phyloP scores from a whole-genome alignment of 2,329 filamentous ascomycete species.

The Microcyclosporella mali region DNA sequence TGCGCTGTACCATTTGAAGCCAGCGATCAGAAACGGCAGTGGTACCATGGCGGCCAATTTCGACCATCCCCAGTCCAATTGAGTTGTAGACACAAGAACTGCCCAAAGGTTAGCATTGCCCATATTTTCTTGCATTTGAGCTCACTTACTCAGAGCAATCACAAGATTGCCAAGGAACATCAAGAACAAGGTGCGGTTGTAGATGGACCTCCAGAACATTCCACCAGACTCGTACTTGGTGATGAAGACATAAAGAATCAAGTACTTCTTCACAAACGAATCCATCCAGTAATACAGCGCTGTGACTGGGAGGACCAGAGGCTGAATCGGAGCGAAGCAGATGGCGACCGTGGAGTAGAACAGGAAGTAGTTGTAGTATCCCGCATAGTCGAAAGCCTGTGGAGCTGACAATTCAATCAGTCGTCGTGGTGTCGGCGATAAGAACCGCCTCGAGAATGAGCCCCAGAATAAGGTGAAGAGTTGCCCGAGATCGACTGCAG shows the following conservation, averaged over 20 bases:
- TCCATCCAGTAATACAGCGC: slow-evolving; percentile 87
- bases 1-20: slow-evolving; percentile 82
- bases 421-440: slow-evolving; percentile 81
- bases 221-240: slow-evolving; percentile 96
- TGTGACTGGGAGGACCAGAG: slow-evolving; percentile 76
- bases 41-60: slow-evolving; percentile 64
- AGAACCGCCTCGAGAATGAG: slow-evolving; percentile 77
- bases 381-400: slow-evolving; percentile 87
- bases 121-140: no score
- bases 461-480: slow-evolving; percentile 76
- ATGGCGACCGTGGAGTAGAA: slow-evolving; percentile 89
- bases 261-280: slow-evolving; percentile 87
- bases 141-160: slow-evolving; percentile 50
- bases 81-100: slow-evolving; percentile 56
- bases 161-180: slow-evolving; percentile 72
- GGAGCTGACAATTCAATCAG: slow-evolving; percentile 90
- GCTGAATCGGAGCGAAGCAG: slow-evolving; percentile 78
- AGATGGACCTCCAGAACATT: slow-evolving; percentile 82
- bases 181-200: slow-evolving; percentile 87
- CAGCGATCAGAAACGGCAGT: slow-evolving; percentile 68
- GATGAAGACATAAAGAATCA: slow-evolving; percentile 83
- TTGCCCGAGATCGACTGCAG: slow-evolving; percentile 89
- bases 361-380: slow-evolving; percentile 96
- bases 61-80: slow-evolving; percentile 35
- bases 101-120: no score